Base-by-base conservation (phyloP, 176 grass and related monocot species). In the Carex cristatella region DNA sequence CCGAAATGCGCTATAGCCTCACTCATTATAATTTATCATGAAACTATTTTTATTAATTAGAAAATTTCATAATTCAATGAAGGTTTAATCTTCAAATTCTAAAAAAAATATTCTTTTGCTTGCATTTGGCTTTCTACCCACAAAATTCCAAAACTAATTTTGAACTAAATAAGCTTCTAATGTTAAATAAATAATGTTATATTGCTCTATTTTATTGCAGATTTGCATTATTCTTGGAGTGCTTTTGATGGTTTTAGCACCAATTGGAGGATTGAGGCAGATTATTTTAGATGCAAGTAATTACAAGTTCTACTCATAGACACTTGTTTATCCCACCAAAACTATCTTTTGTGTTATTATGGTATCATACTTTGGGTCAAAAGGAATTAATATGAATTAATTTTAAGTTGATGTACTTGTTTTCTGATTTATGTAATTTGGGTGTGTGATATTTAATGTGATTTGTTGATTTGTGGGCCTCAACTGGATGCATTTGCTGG, bases 221-320 rank as follows among this genome's bases (percentile, higher is more conserved):
- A 76, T 94, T 57, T 97, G 95, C 89, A 97, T 97, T 57, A 37
- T 94, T 65, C 86, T 94, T 30, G 94, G 94, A 38, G 19, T 94
- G 2, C 37, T 92, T 8, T 74, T 97, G 55, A 94, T 94, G 94
- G 9, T 93, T 48, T 61, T 97, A 49, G 76, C 92, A 54, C 90
- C 94, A 1, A 97, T 97, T 59, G 94, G 92, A 84, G 94, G 89
- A 42, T 79, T 97, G 7, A 79, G 92, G 79, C 81, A 92, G 62
- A 97, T 97, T 61, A 87, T 97, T 32, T 1, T 93, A 13, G 49
- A 81, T 0, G 74, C 86, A 16, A 94, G 88, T 49, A 87, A 27
- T 7, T 93, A 91, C 81, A 14, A 18, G 1, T 97, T 97, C 82
- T 97, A 90, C 86, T 89, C 93, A n/a, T 93, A 87, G 81, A 60